These are phyloP conservation scores for Rhynchospora breviuscula DNA, from an alignment of 176 grass and related monocot genomes.

Conservation along the genomic window DNA sequence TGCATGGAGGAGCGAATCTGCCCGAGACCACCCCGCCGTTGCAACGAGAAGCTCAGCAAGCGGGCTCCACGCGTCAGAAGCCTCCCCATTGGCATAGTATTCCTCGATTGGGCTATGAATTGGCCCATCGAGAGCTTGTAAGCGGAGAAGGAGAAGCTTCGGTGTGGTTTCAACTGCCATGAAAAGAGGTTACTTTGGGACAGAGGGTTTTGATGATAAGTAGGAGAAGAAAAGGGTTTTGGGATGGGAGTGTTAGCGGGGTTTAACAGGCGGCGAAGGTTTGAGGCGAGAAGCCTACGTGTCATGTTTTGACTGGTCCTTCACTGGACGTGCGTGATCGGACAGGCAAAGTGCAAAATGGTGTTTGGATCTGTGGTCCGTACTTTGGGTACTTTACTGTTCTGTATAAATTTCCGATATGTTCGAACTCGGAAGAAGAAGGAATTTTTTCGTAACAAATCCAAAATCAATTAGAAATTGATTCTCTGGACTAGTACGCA, in stretches of 20 bases:
- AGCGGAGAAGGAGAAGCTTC: background rate
- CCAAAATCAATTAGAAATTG: no score
- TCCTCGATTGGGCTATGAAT: background rate
- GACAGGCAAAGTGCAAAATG: background rate
- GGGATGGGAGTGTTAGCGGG: background rate
- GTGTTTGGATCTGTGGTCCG: no score
- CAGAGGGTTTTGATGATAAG: background rate
- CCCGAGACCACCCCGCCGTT: background rate
- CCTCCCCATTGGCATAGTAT: background rate
- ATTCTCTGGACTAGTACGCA: no score
- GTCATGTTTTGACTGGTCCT: constrained; percentile 1
- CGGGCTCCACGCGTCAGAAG: constrained; percentile 1
- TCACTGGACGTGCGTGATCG: background rate
- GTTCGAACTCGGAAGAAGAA: no score
- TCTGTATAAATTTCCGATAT: background rate
- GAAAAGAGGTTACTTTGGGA: constrained; percentile 11
- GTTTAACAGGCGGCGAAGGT: background rate
- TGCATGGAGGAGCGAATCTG: background rate
- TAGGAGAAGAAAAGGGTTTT: background rate
- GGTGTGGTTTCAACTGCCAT: background rate
- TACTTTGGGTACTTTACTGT: background rate
- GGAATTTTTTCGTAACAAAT: no score
- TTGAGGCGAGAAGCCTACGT: constrained; percentile 5
- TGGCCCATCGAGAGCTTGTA: constrained; percentile 1
- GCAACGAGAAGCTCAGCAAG: constrained; percentile 12